Base-by-base conservation (phyloP, 139 green algal genomes). In the Asterochloris erici region DNA sequence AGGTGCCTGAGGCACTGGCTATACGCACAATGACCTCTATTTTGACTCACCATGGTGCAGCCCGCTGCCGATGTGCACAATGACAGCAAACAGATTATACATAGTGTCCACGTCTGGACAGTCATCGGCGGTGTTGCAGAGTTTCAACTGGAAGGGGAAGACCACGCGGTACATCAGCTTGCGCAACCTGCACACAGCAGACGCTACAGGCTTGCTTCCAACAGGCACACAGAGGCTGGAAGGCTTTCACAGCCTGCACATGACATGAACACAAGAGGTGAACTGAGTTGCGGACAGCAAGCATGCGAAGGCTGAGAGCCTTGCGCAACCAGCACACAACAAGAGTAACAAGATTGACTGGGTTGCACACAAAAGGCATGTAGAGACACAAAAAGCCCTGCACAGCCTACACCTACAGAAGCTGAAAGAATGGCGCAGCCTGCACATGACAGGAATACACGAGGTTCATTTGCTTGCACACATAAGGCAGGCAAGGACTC, bases 161-260 rank as follows among this genome's bases (percentile, higher is more conserved):
- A 97, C 96, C 63, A 99, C 97, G 0, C 97, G 91, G 84, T 99
- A 95, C 84, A 94, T 96, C 47, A 99, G 93, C 90, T 99, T 99
- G 0, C 91, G 90, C 86, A 96, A 85, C 84, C 92, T 93, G 82
- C 64, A 68, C 66, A 71, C 38, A 79, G 19, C 15, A 66, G 2
- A 60, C 14, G 15, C 28, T 38, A 10, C 38, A 61, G 4, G n/a
- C 54, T 9, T 17, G 16, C 71, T 61, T 14, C 71, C 19, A 61
- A 60, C 70, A 76, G 29, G 71, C 11, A 76, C 54, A 16, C 71
- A 78, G 60, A 38, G 27, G 63, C 23, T 54, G 11, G 19, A 76
- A 76, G 10, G 70, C 70, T 76, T 29, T 14, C 38, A 29, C 21
- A 24, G 10, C 29, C 29, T 38, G 23, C 17, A 76, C 70, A 76